Base-by-base conservation (phyloP, 1,139 yeast species). In the Taiozyma sp. region DNA sequence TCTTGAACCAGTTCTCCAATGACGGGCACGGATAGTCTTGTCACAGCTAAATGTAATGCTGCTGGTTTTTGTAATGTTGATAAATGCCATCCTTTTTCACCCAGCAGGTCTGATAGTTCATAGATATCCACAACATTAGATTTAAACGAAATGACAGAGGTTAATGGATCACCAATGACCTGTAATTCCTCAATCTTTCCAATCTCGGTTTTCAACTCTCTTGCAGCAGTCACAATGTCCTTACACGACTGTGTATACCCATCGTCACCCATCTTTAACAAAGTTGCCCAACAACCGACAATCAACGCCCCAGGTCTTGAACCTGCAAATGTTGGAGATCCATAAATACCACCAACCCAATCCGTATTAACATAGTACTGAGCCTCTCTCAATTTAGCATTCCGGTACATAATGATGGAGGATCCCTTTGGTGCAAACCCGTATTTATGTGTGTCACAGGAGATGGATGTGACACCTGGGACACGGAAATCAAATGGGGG, bases 371-470 rank as follows among this genome's bases (percentile, higher is more conserved):
- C 78, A 66, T 85, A 93, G 68, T 93, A 93, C 69, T 93, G 99
- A 62, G 86, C 78, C 58, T 79, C 80, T 50, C 99, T 77, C 53
- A 89, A 74, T 54, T 77, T 75, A 1, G 77, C 64, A 54, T 75
- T 70, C 47, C 97, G 77, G 68, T 93, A 93, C 96, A 93, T 86
- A 60, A 93, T 87, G 41, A 91, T 79, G 1, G 97, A 89, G 0
- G 96, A 86, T 6, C 99, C 99, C 68, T 93, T 93, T 44, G 99
- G 98, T 10, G 98, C 97, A 74, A 91, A 93, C 2, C 98, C 99
- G 64, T 93, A 93, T 68, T 93, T 93, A 74, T 93, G 99, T 19
- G 98, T 91, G 66, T 93, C 99, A 69, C 98, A 93, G 13, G 97
- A 88, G 54, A 93, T 91, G 4, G 97, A 90, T 1, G 98, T 93